A percentile compares a stretch with the other conserved stretches of the same genome.
phyloP scores from a whole-genome alignment of 1,139 yeast species.

The Blastobotrys ciferrii region DNA sequence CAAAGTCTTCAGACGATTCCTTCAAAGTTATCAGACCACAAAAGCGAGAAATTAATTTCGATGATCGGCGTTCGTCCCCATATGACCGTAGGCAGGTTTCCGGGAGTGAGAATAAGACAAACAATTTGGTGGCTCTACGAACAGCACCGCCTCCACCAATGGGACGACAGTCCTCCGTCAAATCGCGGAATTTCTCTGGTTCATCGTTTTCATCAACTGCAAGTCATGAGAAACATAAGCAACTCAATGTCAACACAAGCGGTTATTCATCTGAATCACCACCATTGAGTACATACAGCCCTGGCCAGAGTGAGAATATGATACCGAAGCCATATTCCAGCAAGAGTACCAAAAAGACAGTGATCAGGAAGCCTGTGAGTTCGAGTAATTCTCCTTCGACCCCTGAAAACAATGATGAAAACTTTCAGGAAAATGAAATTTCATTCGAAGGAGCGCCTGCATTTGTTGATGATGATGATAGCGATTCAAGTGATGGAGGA shows the following conservation, averaged over 20 bases:
- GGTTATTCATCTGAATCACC: conserved; percentile 13
- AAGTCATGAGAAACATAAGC: conserved; percentile 2
- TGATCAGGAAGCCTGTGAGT: conserved; percentile 28
- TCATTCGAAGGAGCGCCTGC: conserved; percentile 73
- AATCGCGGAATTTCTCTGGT: conserved; percentile 3
- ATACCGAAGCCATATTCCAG: conserved; percentile 32
- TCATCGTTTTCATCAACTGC: conserved; percentile 5
- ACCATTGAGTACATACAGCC: conserved; percentile 27
- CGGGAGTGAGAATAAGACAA: conserved; percentile 13
- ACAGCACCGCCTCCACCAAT: conserved; percentile 74
- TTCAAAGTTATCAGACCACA: conserved; percentile 70
- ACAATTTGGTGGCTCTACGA: conserved; percentile 56
- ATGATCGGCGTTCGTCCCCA: conserved; percentile 75
- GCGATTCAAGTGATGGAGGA: conserved; percentile 48
- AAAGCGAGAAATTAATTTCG: conserved; percentile 73
- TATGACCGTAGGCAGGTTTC: conserved; percentile 40
- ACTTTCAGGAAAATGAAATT: conserved; percentile 62
- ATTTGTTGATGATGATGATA: conserved; percentile 46
- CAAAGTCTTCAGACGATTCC: conserved; percentile 37
- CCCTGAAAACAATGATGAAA: conserved; percentile 3
- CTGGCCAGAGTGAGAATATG: conserved; percentile 30
- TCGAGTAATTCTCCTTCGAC: conserved; percentile 16
- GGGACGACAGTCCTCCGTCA: conserved; percentile 17
- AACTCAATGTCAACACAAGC: conserved; percentile 12
- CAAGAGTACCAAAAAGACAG: conserved; percentile 22